Percentiles rank a stretch among this genome's conserved stretches.
These are phyloP conservation scores for Plantago major DNA, from an alignment of 257 asterid genomes.

Conservation along the genomic window DNA sequence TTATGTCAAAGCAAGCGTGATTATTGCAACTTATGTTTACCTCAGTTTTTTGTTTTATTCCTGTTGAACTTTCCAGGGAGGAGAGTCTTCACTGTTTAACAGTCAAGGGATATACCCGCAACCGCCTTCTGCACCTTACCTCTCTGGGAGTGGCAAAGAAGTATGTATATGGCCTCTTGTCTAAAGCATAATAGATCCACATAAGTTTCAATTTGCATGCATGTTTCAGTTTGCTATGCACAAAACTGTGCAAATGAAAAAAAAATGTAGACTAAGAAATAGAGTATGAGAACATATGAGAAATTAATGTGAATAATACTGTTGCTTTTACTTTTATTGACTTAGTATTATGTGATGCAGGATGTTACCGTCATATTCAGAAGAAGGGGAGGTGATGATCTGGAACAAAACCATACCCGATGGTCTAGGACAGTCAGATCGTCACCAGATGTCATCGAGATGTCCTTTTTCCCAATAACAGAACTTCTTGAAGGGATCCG, in stretches of 20 bases:
- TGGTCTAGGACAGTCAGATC: conserved; percentile 70
- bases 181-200: too few relatives aligned
- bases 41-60: conserved; percentile 10
- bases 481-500: conserved; percentile 69
- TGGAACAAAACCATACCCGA: conserved; percentile 71
- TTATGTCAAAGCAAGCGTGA: conserved; percentile 10
- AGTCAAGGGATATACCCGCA: conserved; percentile 89
- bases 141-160: conserved; percentile 75
- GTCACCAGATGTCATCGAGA: conserved; percentile 83
- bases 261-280: too few relatives aligned
- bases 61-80: conserved; percentile 44
- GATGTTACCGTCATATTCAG: conserved; percentile 79
- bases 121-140: conserved; percentile 59
- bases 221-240: too few relatives aligned
- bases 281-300: too few relatives aligned
- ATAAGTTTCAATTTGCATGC: too few relatives aligned
- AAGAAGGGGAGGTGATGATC: conserved; percentile 90
- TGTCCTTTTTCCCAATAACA: conserved; percentile 63
- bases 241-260: too few relatives aligned
- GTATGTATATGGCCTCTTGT: conserved; percentile 30
- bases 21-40: conserved; percentile 13
- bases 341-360: conserved; percentile 36
- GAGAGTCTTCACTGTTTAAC: conserved; percentile 64
- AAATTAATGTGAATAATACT: too few relatives aligned
- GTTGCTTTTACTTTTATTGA: conserved; percentile 4